phyloP scores from a whole-genome alignment of 2,329 filamentous ascomycete genomes.

The Colletotrichum cordylinicola region DNA sequence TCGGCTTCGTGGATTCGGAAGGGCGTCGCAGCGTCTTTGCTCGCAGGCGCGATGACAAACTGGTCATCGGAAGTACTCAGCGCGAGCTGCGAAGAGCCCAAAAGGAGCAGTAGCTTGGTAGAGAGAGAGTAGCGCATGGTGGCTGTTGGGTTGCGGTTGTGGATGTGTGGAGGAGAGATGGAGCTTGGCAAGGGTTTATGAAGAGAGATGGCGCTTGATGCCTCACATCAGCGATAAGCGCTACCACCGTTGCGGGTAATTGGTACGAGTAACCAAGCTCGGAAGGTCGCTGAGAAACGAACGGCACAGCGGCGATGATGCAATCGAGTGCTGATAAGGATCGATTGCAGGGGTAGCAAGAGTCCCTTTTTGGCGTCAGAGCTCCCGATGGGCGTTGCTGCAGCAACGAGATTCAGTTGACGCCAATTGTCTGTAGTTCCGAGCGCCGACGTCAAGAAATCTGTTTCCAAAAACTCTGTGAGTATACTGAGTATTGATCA shows the following conservation, averaged over 20 bases:
- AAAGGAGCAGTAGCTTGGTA: constrained; percentile 6
- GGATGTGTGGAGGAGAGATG: not conserved
- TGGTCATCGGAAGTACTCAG: not conserved
- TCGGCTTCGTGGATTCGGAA: constrained; percentile 16
- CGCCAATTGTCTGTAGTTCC: not conserved
- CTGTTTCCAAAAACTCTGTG: no score
- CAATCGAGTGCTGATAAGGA: not conserved
- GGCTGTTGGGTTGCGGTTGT: not conserved
- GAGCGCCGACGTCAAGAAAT: no score
- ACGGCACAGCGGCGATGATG: not conserved
- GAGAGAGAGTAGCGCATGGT: constrained; percentile 10
- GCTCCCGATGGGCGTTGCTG: not conserved
- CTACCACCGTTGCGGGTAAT: not conserved
- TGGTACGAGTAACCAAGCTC: not conserved
- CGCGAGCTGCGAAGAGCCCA: constrained; percentile 15
- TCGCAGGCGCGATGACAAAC: not conserved
- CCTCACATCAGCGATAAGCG: not conserved
- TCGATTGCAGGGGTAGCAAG: not conserved
- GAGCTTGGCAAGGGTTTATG: not conserved
- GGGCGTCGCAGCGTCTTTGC: not conserved
- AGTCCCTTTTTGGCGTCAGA: not conserved
- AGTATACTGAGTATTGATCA: no score
- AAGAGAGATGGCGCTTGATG: not conserved
- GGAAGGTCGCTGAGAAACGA: not conserved
- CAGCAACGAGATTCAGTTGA: not conserved